A percentile compares a stretch with the other conserved stretches of the same genome.
phyloP scores from a whole-genome alignment of 345 rosid species.

The Linum tenue region DNA sequence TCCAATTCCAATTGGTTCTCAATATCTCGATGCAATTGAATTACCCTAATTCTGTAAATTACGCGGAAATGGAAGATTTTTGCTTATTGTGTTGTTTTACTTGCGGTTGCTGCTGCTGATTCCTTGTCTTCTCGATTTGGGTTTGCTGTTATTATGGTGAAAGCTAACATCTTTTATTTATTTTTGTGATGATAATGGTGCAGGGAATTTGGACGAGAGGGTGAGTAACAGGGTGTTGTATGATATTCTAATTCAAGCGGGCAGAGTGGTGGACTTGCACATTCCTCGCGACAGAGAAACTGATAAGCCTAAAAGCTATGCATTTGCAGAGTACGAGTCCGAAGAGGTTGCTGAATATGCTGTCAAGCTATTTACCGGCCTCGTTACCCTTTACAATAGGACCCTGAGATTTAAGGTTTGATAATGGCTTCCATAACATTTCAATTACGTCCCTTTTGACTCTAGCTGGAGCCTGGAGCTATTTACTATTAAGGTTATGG shows the following conservation, averaged over 20 bases:
- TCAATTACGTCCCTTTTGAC: background rate
- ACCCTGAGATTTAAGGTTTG: slow-evolving; percentile 70
- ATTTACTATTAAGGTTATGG: background rate
- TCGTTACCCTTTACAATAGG: slow-evolving; percentile 68
- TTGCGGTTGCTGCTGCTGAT: background rate
- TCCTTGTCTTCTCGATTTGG: background rate
- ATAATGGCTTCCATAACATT: background rate
- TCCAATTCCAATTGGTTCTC: background rate
- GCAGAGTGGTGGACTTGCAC: slow-evolving; percentile 63
- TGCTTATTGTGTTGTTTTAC: background rate
- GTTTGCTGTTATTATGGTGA: no score
- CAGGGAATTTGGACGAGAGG: slow-evolving; percentile 82
- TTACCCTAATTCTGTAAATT: no score
- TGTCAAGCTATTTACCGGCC: slow-evolving; percentile 82
- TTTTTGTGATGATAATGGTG: background rate
- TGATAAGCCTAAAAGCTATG: slow-evolving; percentile 77
- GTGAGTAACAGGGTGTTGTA: slow-evolving; percentile 80
- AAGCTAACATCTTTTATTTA: background rate
- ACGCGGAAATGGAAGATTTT: no score
- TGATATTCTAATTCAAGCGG: slow-evolving; percentile 86
- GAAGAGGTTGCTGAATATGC: slow-evolving; percentile 89
- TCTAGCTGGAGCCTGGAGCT: background rate
- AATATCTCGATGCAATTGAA: no score
- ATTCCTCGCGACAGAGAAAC: slow-evolving; percentile 83
- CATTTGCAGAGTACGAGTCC: slow-evolving; percentile 78